phyloP scores from a whole-genome alignment of 2,329 filamentous ascomycete species.

The Beauveria varroae region DNA sequence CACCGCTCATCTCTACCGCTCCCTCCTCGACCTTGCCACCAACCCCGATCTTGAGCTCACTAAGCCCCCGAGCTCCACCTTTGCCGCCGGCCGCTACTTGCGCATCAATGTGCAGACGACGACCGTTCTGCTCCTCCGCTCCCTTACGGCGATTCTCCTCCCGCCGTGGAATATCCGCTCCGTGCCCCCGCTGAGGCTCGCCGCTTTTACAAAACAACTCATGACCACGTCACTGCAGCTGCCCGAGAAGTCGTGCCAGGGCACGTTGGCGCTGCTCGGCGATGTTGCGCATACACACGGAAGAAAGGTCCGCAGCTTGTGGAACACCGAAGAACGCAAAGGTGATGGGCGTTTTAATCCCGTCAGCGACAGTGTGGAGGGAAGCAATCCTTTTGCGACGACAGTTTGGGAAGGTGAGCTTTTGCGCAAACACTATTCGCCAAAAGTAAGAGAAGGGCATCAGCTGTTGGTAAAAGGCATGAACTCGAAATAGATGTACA shows the following conservation, averaged over 20 bases:
- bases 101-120: conserved; percentile 94
- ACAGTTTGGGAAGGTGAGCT: conserved; percentile 94
- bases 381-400: conserved; percentile 80
- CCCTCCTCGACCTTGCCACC: conserved; percentile 68
- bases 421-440: conserved; percentile 76
- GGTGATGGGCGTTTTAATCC: conserved; percentile 84
- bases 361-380: conserved; percentile 65
- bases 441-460: conserved; percentile 71
- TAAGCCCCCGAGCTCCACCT: conserved; percentile 29
- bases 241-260: conserved; percentile 81
- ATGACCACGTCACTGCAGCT: conserved; percentile 75
- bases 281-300: conserved; percentile 76
- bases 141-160: conserved; percentile 72
- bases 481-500: conserved; percentile 20
- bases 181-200: conserved; percentile 76
- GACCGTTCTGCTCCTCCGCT: conserved; percentile 83
- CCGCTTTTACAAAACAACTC: conserved; percentile 87
- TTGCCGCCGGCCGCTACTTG: conserved; percentile 31
- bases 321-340: conserved; percentile 89
- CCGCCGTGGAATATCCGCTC: conserved; percentile 66
- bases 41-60: conserved; percentile 83
- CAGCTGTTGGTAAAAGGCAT: conserved; percentile 62
- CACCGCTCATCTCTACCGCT: conserved; percentile 85
- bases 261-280: conserved; percentile 68
- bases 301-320: conserved; percentile 75